Evolutionary conservation across 2,329 filamentous ascomycete species (phyloP).

Genomic region (Aspergillus amoenus): DNA sequence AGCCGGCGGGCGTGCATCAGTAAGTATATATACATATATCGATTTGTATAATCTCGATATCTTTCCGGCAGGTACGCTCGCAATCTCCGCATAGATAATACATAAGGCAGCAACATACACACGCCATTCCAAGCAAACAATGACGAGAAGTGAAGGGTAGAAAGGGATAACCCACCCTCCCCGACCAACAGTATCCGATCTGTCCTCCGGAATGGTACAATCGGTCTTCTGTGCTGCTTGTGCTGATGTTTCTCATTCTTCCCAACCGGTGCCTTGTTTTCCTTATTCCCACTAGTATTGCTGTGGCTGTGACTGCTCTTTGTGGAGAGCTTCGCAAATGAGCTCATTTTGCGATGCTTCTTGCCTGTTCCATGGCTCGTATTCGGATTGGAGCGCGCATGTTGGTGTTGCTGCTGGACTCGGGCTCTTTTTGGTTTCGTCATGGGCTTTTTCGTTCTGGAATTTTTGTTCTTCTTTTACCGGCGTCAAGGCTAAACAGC

Average conservation of each 20-base stretch:
- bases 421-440: conserved; percentile 24
- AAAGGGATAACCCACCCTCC: conserved; percentile 38
- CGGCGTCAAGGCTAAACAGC: background rate
- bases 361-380: conserved; percentile 6
- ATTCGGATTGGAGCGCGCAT: background rate
- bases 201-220: conserved; percentile 40
- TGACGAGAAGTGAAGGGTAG: conserved; percentile 9
- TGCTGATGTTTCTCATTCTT: conserved; percentile 19
- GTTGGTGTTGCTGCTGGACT: conserved; percentile 1
- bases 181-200: conserved; percentile 47
- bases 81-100: background rate
- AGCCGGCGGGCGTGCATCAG: background rate
- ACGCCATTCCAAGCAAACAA: background rate
- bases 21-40: background rate
- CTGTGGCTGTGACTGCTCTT: conserved; percentile 7
- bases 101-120: background rate
- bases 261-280: background rate
- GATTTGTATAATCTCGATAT: background rate
- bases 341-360: conserved; percentile 29
- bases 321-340: conserved; percentile 27
- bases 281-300: conserved; percentile 9
- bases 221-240: conserved; percentile 29
- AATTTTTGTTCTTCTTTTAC: background rate
- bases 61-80: background rate
- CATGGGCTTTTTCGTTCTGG: conserved; percentile 15